phyloP scores from a whole-genome alignment of 192 early-diverging fungal genomes.

The Coemansia biformis region DNA sequence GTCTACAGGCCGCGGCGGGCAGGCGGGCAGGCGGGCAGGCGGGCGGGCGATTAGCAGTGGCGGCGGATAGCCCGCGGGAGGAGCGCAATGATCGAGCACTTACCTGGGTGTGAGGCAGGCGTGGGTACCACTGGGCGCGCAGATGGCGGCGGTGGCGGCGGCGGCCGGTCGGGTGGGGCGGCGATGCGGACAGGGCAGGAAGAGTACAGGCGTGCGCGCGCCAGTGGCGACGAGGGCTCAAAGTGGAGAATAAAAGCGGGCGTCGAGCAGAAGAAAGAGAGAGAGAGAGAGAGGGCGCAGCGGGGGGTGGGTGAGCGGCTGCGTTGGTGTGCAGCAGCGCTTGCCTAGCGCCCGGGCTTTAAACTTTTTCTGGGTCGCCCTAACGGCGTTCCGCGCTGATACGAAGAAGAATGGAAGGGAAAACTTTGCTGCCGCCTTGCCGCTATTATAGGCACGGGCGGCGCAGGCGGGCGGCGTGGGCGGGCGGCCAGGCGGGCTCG shows the following conservation, averaged over 20 bases:
- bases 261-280: not conserved
- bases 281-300: not conserved
- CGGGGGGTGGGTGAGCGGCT: constrained; percentile 1
- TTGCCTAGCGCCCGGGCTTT: no score
- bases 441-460: no score
- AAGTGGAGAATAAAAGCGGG: no score
- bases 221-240: no score
- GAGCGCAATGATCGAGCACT: constrained; percentile 10
- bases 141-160: not conserved
- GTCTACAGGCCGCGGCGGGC: no score
- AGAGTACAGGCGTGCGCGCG: no score
- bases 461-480: no score
- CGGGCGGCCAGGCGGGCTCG: no score
- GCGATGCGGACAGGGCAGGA: not conserved
- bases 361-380: constrained; percentile 26
- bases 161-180: constrained; percentile 2
- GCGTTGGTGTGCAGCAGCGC: constrained; percentile 2
- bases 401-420: constrained; percentile 1
- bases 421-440: constrained; percentile 1
- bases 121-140: not conserved
- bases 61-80: no score
- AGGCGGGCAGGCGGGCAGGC: no score
- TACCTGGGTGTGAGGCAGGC: not conserved
- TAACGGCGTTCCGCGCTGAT: not conserved
- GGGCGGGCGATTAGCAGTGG: no score